Base-by-base conservation (phyloP, 164 flowering plant genomes). In the grape (Vitis vinifera) region DNA sequence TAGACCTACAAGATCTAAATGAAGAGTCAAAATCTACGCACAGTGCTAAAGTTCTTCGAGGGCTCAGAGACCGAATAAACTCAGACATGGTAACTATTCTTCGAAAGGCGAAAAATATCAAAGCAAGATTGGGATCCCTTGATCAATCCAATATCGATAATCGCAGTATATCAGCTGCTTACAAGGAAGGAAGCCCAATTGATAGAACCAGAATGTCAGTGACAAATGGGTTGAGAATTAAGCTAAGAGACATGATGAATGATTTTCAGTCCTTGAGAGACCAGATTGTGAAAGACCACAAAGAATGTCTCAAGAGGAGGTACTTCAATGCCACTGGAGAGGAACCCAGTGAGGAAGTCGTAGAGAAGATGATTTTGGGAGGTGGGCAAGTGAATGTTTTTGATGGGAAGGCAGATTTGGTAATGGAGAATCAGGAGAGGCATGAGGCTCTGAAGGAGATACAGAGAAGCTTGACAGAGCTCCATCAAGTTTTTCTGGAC, bases 401-500 rank as follows among this genome's bases (percentile, higher is more conserved):
- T 49, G 75, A 68, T 37, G 73, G 66, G 59, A 74, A 65, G 31
- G 61, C 51, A 30, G 79, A 76, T 8, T 10, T 68, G 65, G 58
- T 59, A 1, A 30, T 59, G 63, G 81, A 82, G 78, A 79, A 68
- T 44, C 67, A 66, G 55, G 81, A 80, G 27, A 66, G 85, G 71
- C 71, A 80, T 30, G 86, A 80, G 10, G 81, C 78, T 2, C 65
- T 82, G 65, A 75, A 69, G 74, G 80, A 80, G 55, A 74, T 82
- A 16, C 74, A 80, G 67, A 80, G 72, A 65, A 77, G 76, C 65
- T 59, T 82, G 64, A 80, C 8, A 67, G 78, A 80, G 70, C 66
- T 83, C 14, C 82, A 83, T 55, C 80, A 76, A 58, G 71, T 77
- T 7, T 82, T 83, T 53, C 68, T 80, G 62, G 86, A 83, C 57